Evolutionary conservation across 2,329 filamentous ascomycete species (phyloP).

Genomic region (Magnaporthiopsis rhizophila): DNA sequence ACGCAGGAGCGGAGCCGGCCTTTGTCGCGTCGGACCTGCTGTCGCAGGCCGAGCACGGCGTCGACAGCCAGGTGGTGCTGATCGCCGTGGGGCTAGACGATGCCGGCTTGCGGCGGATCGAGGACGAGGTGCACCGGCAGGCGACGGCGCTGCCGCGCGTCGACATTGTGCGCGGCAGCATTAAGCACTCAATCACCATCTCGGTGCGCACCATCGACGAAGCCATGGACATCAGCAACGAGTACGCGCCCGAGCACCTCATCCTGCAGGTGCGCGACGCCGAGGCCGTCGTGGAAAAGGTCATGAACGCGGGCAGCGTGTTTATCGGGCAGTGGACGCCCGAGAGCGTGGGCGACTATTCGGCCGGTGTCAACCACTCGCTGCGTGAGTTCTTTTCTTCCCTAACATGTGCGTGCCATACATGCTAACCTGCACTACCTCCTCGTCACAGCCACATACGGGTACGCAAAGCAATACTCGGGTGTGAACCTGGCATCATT

Average conservation of each 20-base stretch:
- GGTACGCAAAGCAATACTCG: conserved; percentile 96
- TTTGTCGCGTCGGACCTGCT: conserved; percentile 94
- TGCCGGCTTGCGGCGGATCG: conserved; percentile 68
- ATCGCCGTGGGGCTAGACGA: conserved; percentile 77
- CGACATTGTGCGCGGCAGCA: conserved; percentile 84
- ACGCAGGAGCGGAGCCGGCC: conserved; percentile 78
- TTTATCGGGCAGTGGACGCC: conserved; percentile 96
- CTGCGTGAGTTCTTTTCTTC: conserved; percentile 62
- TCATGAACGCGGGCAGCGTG: conserved; percentile 91
- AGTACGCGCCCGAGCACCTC: conserved; percentile 92
- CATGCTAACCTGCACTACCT: neutral
- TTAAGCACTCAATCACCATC: conserved; percentile 76
- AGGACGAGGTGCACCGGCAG: conserved; percentile 84
- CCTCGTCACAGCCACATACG: conserved; percentile 68
- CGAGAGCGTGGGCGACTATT: conserved; percentile 96
- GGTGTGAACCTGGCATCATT: conserved; percentile 95
- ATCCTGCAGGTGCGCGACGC: conserved; percentile 84
- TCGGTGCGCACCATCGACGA: conserved; percentile 62
- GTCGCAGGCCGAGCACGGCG: conserved; percentile 89
- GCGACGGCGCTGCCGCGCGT: conserved; percentile 81
- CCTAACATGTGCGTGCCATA: no score
- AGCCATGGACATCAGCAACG: conserved; percentile 77
- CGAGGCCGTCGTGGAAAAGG: conserved; percentile 63
- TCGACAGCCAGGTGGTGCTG: conserved; percentile 90
- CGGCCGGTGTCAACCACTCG: conserved; percentile 94